A percentile compares a stretch with the other conserved stretches of the same genome.
Evolutionary conservation across 1,139 yeast species (phyloP).

Genomic region (Yamadazyma siamensis): DNA sequence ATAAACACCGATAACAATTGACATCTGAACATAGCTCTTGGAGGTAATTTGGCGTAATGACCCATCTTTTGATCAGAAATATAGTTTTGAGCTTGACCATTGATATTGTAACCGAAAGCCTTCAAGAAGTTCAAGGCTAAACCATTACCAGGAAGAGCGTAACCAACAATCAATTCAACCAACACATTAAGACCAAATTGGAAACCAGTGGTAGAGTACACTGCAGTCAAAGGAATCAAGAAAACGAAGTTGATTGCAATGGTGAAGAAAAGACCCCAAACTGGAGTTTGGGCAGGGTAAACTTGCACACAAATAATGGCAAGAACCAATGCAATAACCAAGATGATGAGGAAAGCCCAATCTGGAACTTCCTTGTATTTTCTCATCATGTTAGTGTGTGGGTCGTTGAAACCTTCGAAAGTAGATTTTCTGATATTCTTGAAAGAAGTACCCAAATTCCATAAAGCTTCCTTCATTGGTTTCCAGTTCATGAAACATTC

Average conservation of each 20-base stretch:
- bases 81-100: slow-evolving; percentile 57
- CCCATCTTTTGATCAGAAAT: slow-evolving; percentile 55
- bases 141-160: slow-evolving; percentile 62
- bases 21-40: slow-evolving; percentile 56
- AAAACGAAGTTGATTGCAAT: slow-evolving; percentile 52
- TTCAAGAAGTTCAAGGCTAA: slow-evolving; percentile 56
- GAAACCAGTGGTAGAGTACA: slow-evolving; percentile 52
- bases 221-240: slow-evolving; percentile 47
- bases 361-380: slow-evolving; percentile 60
- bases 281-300: slow-evolving; percentile 47
- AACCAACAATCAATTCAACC: slow-evolving; percentile 59
- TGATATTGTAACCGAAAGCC: slow-evolving; percentile 57
- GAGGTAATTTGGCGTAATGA: slow-evolving; percentile 58
- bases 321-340: slow-evolving; percentile 43
- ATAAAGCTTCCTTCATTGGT: slow-evolving; percentile 32
- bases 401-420: slow-evolving; percentile 49
- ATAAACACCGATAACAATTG: slow-evolving; percentile 45
- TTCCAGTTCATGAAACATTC: slow-evolving; percentile 36
- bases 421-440: slow-evolving; percentile 40
- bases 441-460: slow-evolving; percentile 13
- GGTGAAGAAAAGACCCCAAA: slow-evolving; percentile 56
- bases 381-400: slow-evolving; percentile 54
- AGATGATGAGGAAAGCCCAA: slow-evolving; percentile 49
- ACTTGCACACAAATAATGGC: slow-evolving; percentile 45
- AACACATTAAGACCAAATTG: slow-evolving; percentile 54